Percentiles rank a stretch among this genome's conserved stretches.
phyloP scores from a whole-genome alignment of 345 rosid species.

The Camelina laxa region DNA sequence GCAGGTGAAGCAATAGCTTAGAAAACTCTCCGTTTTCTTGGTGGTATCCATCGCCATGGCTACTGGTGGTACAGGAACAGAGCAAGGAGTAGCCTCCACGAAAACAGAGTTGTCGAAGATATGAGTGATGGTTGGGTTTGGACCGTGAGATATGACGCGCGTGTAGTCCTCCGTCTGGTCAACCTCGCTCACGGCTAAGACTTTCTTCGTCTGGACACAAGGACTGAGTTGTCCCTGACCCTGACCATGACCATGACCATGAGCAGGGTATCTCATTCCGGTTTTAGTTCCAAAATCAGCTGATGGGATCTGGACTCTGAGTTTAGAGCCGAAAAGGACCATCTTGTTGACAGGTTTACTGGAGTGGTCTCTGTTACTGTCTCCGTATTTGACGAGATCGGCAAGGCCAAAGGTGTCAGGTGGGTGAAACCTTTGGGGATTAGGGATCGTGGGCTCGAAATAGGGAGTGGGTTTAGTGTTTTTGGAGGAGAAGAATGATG shows the following conservation, averaged over 20 bases:
- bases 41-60: background rate
- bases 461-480: conserved; percentile 23
- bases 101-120: conserved; percentile 74
- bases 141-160: conserved; percentile 73
- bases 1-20: conserved; percentile 57
- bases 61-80: conserved; percentile 16
- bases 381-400: conserved; percentile 50
- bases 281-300: conserved; percentile 63
- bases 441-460: conserved; percentile 37
- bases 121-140: conserved; percentile 80
- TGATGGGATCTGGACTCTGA: conserved; percentile 62
- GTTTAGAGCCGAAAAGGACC: conserved; percentile 61
- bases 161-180: conserved; percentile 90
- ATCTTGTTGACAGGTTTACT: conserved; percentile 48
- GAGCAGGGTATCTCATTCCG: conserved; percentile 37
- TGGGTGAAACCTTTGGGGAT: conserved; percentile 45
- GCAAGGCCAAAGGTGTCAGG: conserved; percentile 65
- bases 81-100: conserved; percentile 49
- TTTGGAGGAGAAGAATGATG: conserved; percentile 49
- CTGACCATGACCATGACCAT: conserved; percentile 16
- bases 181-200: conserved; percentile 57
- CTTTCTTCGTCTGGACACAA: conserved; percentile 42
- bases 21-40: conserved; percentile 9
- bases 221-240: conserved; percentile 37
- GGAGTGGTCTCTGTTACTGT: conserved; percentile 25